Evolutionary conservation across 164 flowering plant genomes (phyloP), one percentile per base, ranked within the genome.

Genomic region (Paratinospora sagittata): DNA sequence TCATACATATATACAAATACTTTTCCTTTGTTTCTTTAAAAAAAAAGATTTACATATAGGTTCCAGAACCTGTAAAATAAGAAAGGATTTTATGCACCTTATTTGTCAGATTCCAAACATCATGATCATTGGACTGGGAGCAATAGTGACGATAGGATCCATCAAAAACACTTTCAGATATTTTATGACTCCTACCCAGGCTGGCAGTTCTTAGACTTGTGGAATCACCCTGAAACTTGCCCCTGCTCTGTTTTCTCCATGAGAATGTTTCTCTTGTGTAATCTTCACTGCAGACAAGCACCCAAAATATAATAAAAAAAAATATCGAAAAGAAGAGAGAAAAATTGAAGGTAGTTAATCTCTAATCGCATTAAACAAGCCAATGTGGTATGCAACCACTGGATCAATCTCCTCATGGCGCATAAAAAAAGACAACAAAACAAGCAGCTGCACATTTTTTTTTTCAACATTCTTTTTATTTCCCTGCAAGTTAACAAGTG

Each of bases 241-340:
- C 86, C 73, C 78, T 82, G 27, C 73, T 78, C 24, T 85, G 89
- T 61, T 85, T 85, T 73, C 71, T 82, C 86, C 92, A 81, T 63
- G 80, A 80, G 63, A 82, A 86, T 45, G 81, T 70, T 74, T 89
- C 92, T 69, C 78, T 80, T n/a, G 76, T 63, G 73, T 76, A 81
- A 23, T 84, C 90, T 65, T 86, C 90, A 72, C 97, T 94, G 91
- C 63, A 85, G 65, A 61, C 8, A 55, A 70, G 75, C 73, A 55
- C 23, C 21, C 61, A 39, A n/a, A 41, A n/a, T 0, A 10, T n/a
- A 66, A 23, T 39, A 24, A 16, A 23, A 27, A 58, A 19, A 55
- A 52, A 52, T 2, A 17, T 4, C 0, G 24, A 55, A 55, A 55
- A n/a, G 58, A 52, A 17, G 61, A 21, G 8, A 55, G 61, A 10